Base-by-base conservation (phyloP, 495 filamentous ascomycete genomes). In the Penicillium maclennaniae region DNA sequence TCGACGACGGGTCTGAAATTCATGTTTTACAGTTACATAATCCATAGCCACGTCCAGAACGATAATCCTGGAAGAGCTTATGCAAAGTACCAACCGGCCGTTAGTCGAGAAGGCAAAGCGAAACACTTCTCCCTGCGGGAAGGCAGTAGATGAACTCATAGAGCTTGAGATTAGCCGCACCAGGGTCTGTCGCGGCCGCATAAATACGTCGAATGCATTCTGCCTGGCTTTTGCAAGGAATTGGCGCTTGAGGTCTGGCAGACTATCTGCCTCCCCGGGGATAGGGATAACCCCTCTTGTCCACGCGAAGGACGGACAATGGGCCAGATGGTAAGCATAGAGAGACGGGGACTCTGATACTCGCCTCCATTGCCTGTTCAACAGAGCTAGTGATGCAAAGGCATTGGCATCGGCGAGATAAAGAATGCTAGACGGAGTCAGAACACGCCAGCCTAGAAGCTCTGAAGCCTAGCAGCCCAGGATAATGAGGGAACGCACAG, bases 1-100 rank as follows among this genome's bases (percentile, higher is more conserved):
- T 48, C 89, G 83, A 40, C 87, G 79, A 59, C 83, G 72, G 46
- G 92, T 88, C 70, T 91, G 88, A 47, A 96, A 76, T 64, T 93
- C 89, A 58, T 89, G 77, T 60, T 79, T 83, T 6, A 95, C 86
- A 7, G 67, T 68, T 3, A 88, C 67, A 10, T 79, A 73, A 16
- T 77, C 68, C 4, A 71, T 72, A 10, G 79, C 72, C 3, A 88
- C 75, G 63, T 91, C 83, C 34, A 93, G 61, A n/a, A 92, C 83
- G 54, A 90, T 83, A 59, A 95, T 91, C 48, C 89, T 77, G 17
- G 90, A 92, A n/a, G 89, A 92, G 63, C 87, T 91, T 56, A 90
- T 85, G 39, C 88, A 90, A 8, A 95, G 76, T 12, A 92, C 68
- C 65, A 84, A 81, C 49, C 84, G 83, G 10, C 87, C 88, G 55